These are phyloP conservation scores for Lactarius indigo DNA, from an alignment of 768 basidiomycete species.

Conservation along the genomic window DNA sequence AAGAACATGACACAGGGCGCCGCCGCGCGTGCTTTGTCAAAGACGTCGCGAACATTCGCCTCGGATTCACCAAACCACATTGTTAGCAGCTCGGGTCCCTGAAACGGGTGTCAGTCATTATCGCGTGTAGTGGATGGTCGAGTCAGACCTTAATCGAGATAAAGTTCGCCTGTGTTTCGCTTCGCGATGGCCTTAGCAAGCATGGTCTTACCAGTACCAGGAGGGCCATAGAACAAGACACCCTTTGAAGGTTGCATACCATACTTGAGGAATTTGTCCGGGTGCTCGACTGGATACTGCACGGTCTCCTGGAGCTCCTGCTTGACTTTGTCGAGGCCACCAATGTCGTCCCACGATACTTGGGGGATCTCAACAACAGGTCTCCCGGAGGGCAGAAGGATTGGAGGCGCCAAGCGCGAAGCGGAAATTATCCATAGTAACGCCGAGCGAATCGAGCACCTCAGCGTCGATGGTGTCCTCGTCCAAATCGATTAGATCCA, in stretches of 20 bases:
- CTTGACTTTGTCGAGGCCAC: slow-evolving; percentile 99
- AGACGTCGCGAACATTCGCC: slow-evolving; percentile 98
- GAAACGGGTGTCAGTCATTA: slow-evolving; percentile 21
- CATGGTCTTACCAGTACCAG: slow-evolving; percentile 99
- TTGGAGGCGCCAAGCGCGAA: slow-evolving; percentile 97
- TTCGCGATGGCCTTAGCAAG: slow-evolving; percentile 99
- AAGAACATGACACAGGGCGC: slow-evolving; percentile 99
- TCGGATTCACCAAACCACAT: slow-evolving; percentile 99
- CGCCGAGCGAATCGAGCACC: slow-evolving; percentile 96
- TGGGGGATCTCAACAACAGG: slow-evolving; percentile 99
- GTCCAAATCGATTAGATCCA: slow-evolving; percentile 94
- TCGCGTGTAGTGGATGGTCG: not conserved
- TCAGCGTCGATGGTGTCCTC: slow-evolving; percentile 99
- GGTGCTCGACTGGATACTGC: slow-evolving; percentile 99
- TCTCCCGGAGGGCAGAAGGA: slow-evolving; percentile 98
- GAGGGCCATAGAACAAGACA: slow-evolving; percentile 99
- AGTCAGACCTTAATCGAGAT: slow-evolving; percentile 87
- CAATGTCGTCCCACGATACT: slow-evolving; percentile 98
- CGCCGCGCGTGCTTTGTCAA: slow-evolving; percentile 99
- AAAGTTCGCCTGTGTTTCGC: slow-evolving; percentile 99
- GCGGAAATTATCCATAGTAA: slow-evolving; percentile 99
- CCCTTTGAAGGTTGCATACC: slow-evolving; percentile 99
- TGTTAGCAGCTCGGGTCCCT: slow-evolving; percentile 95
- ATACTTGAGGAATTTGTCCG: slow-evolving; percentile 99
- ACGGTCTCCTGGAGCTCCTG: slow-evolving; percentile 98